A percentile compares a stretch with the other conserved stretches of the same genome.
Evolutionary conservation across 208 protist genomes (phyloP).

Genomic region (Kentomonas sorsogonicus): DNA sequence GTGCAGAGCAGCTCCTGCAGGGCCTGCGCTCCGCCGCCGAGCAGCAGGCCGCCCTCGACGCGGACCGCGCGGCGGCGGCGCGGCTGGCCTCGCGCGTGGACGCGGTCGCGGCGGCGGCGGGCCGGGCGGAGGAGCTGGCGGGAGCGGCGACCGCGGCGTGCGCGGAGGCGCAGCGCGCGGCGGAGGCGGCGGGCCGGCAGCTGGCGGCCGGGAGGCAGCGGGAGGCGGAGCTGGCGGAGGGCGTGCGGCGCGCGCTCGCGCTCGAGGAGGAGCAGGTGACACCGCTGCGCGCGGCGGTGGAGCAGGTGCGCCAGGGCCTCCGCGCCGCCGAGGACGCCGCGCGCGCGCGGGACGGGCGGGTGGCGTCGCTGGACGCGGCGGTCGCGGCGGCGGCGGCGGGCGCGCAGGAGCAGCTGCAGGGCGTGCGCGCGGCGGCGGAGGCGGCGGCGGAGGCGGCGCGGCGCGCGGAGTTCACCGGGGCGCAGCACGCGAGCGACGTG

Average conservation of each 20-base stretch:
- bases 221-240: constrained; percentile 16
- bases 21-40: constrained; percentile 42
- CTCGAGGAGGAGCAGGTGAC: constrained; percentile 40
- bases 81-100: constrained; percentile 21
- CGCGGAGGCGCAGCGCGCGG: constrained; percentile 20
- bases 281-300: constrained; percentile 20
- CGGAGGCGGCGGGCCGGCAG: constrained; percentile 17
- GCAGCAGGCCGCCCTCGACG: constrained; percentile 37
- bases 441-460: constrained; percentile 18
- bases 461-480: neutral
- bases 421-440: constrained; percentile 30
- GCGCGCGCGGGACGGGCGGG: constrained; percentile 36
- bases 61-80: constrained; percentile 55
- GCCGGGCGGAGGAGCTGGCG: constrained; percentile 24
- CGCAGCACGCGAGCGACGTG: constrained; percentile 16
- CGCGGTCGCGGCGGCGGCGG: constrained; percentile 21
- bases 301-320: constrained; percentile 30
- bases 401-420: constrained; percentile 38
- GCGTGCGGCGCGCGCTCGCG: constrained; percentile 18
- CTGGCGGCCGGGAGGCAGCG: constrained; percentile 4
- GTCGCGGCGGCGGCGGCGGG: constrained; percentile 57
- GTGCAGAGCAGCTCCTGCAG: constrained; percentile 62
- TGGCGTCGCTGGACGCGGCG: constrained; percentile 43
- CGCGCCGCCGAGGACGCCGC: constrained; percentile 38
- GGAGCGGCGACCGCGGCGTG: constrained; percentile 12